Conservation (phyloP, 441 rosid genomes). For the Melastoma candidum region DNA sequence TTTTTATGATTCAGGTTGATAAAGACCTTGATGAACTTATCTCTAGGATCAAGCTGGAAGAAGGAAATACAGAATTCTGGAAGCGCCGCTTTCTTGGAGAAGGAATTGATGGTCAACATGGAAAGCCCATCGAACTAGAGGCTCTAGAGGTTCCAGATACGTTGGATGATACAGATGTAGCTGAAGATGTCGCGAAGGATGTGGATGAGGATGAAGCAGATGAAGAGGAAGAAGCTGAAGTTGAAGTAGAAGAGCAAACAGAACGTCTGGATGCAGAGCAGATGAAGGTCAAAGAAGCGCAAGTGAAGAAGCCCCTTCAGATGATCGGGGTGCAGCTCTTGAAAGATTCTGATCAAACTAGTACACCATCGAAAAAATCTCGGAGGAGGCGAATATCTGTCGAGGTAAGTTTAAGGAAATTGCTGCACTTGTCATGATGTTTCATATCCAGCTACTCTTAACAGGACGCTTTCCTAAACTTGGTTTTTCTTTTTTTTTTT, state of each 20-base stretch:
- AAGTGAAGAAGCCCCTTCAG: constrained; percentile 75
- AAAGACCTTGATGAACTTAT: constrained; percentile 82
- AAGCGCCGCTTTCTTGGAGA: constrained; percentile 87
- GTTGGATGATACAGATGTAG: constrained; percentile 33
- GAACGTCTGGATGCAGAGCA: constrained; percentile 55
- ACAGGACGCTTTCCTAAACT: no score
- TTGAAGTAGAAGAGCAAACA: constrained; percentile 43
- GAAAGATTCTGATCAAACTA: constrained; percentile 64
- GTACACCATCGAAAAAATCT: constrained; percentile 47
- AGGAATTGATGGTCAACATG: constrained; percentile 45
- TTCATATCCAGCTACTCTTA: background rate
- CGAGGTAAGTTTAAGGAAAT: constrained; percentile 37
- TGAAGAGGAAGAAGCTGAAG: constrained; percentile 45
- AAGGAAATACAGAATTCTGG: constrained; percentile 98
- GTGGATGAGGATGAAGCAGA: constrained; percentile 41
- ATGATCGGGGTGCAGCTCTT: constrained; percentile 94
- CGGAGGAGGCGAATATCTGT: constrained; percentile 52
- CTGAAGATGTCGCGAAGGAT: constrained; percentile 33
- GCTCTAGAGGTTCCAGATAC: constrained; percentile 34
- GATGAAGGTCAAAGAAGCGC: constrained; percentile 67
- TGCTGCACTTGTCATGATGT: background rate
- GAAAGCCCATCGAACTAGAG: constrained; percentile 34
- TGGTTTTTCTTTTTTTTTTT: no score
- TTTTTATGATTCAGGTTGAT: constrained; percentile 41
- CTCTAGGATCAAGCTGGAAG: constrained; percentile 72